Evolutionary conservation across 345 rosid species (phyloP).

Genomic region (Turnera subulata): DNA sequence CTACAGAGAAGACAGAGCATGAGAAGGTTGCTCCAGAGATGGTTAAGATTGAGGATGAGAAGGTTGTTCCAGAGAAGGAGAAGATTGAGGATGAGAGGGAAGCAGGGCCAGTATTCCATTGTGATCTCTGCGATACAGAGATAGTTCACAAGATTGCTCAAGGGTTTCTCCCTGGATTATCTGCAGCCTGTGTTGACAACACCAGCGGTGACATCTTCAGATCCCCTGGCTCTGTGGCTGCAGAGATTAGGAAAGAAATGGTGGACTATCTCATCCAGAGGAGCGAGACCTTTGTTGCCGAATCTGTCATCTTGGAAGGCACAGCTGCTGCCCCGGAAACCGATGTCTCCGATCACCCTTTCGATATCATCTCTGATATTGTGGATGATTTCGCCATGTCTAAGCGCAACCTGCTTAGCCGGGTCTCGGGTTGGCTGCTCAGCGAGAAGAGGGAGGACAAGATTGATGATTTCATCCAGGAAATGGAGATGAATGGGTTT

Average conservation of each 20-base stretch:
- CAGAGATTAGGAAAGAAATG: constrained; percentile 69
- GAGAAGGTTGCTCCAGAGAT: too few relatives aligned
- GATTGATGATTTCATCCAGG: constrained; percentile 80
- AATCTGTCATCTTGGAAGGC: constrained; percentile 56
- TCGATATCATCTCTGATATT: constrained; percentile 56
- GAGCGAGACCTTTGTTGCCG: constrained; percentile 76
- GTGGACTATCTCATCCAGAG: constrained; percentile 55
- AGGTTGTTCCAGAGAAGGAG: constrained; percentile 34
- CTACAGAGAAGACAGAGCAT: too few relatives aligned
- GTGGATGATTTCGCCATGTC: constrained; percentile 68
- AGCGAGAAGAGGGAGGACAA: constrained; percentile 86
- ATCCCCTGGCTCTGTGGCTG: constrained; percentile 72
- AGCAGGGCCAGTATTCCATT: constrained; percentile 46
- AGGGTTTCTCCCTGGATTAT: constrained; percentile 65
- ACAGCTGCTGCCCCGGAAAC: constrained; percentile 33
- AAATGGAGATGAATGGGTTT: constrained; percentile 77
- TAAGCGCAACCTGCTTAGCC: constrained; percentile 66
- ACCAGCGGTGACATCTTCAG: constrained; percentile 77
- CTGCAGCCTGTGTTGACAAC: constrained; percentile 79
- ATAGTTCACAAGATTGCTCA: constrained; percentile 59
- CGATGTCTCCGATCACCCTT: constrained; percentile 64
- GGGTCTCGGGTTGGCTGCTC: constrained; percentile 81
- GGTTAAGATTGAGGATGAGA: constrained; percentile 51
- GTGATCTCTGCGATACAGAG: constrained; percentile 61
- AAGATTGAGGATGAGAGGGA: constrained; percentile 57